Evolutionary conservation across 306 rosid species (phyloP).

Genomic region (Dicorynia guianensis): DNA sequence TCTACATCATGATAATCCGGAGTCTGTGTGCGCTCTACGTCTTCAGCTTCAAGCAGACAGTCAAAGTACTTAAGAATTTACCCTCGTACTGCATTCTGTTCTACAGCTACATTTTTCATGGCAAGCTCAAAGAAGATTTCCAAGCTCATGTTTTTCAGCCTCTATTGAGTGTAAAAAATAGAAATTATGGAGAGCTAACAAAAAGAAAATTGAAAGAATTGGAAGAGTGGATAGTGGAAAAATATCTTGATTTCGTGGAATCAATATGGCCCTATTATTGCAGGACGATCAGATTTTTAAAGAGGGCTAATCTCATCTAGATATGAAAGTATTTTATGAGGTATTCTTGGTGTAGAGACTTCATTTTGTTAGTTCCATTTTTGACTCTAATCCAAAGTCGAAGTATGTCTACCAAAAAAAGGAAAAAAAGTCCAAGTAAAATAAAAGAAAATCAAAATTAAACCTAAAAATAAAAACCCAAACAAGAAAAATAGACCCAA

Average conservation of each 20-base stretch:
- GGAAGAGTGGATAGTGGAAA: slow-evolving; percentile 61
- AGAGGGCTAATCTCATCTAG: slow-evolving; percentile 82
- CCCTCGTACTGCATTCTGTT: slow-evolving; percentile 67
- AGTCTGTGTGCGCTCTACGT: slow-evolving; percentile 64
- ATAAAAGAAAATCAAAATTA: too few relatives aligned
- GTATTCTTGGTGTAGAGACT: too few relatives aligned
- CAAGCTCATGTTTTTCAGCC: slow-evolving; percentile 59
- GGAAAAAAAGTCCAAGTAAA: too few relatives aligned
- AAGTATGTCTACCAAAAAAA: too few relatives aligned
- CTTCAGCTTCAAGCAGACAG: slow-evolving; percentile 81
- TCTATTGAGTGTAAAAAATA: slow-evolving; percentile 56
- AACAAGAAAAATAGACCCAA: too few relatives aligned
- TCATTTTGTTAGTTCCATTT: too few relatives aligned
- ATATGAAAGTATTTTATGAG: slow-evolving; percentile 29
- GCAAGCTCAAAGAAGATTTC: slow-evolving; percentile 71
- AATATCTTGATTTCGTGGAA: slow-evolving; percentile 77
- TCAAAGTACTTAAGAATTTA: slow-evolving; percentile 53
- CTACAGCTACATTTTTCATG: slow-evolving; percentile 53
- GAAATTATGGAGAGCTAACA: slow-evolving; percentile 65
- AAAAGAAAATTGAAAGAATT: slow-evolving; percentile 63
- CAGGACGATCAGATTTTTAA: slow-evolving; percentile 77
- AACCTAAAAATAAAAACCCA: too few relatives aligned
- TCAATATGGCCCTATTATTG: slow-evolving; percentile 88
- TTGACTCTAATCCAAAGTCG: too few relatives aligned
- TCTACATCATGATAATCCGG: slow-evolving; percentile 67